Evolutionary conservation across 768 basidiomycete genomes (phyloP), one percentile per base, ranked within the genome.

Genomic region (Lentinula guzmanii): DNA sequence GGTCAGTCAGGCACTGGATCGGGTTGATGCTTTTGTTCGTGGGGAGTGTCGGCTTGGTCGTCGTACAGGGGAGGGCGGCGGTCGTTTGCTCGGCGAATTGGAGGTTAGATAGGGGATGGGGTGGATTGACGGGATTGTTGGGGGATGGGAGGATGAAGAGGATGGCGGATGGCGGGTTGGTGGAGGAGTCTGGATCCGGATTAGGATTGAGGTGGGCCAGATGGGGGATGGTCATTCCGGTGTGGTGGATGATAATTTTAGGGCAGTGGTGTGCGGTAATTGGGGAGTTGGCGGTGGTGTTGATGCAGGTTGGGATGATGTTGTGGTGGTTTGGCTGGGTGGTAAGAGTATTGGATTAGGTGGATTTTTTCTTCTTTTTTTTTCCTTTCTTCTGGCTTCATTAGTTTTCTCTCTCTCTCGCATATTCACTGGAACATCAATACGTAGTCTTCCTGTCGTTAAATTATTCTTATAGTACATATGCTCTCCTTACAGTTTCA

Each of bases 261-360:
- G 82, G 89, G 21, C 86, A 86, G 67, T 90, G 87, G 86, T 70
- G 79, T 64, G 86, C 86, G 5, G 83, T 89, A 46, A 50, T 82
- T 18, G 69, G 83, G 34, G 89, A 91, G 69, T 70, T 76, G 62
- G 78, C 73, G 77, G 73, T 37, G 72, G 78, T 91, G 11, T 81
- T 88, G 21, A 73, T 86, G 45, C 67, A 90, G 69, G 46, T 85
- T 43, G 83, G 79, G 4, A 82, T 87, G 18, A 72, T 85, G 45
- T 66, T 77, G 8, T 92, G 90, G 90, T 92, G 90, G 90, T 67
- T 82, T 60, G 89, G 87, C 28, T 92, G 90, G 90, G 77, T 76
- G 31, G 68, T 89, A 46, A 81, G 81, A 45, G 64, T 90, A 62
- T 8, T 48, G 8, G 21, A 48, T 48, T 48, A 11, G 11, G 46